Evolutionary conservation across 768 basidiomycete species (phyloP), one percentile per base, ranked within the genome.

Genomic region (Dentipellis fragilis): DNA sequence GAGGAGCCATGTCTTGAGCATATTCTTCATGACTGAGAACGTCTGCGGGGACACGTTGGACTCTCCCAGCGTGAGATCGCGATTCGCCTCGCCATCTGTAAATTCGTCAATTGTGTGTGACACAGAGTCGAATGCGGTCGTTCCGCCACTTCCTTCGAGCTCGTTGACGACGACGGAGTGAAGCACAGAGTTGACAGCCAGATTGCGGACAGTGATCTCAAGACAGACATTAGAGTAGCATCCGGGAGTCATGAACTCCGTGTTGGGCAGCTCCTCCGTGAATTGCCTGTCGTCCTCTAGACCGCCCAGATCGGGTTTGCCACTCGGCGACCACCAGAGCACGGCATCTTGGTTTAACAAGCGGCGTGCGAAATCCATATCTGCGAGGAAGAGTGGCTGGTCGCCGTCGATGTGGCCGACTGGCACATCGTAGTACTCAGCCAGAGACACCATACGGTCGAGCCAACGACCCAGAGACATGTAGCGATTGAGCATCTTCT

Each of bases 121-220:
- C 4, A 88, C 84, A 0, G 93, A 89, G 66, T 97, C 94, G 64
- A 98, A 97, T 0, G 93, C 90, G 0, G 94, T 91, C 7, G 92
- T 77, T 3, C 94, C 95, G 1, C 93, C 89, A 57, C 88, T 91
- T 1, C 96, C 96, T 69, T 99, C 96, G 63, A 99, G 78, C 67
- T 99, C 96, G 71, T 99, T 97, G 59, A 99, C 91, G 55, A 95
- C 75, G 35, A 94, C 81, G 2, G 95, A 94, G 62, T 98, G 96
- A 10, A 97, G 73, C 4, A 99, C 87, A 0, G 96, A 85, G 66
- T 99, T 87, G 58, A 98, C 88, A 0, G 94, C 94, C 16, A 99
- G 76, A 69, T 98, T 95, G 52, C 89, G 84, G 17, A 99, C 78
- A 7, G 87, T 83, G 59, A 99, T 73, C 60, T 95, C 90, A 39